Evolutionary conservation across 176 grass and related monocot genomes (phyloP).

Genomic region (Microstegium vimineum): DNA sequence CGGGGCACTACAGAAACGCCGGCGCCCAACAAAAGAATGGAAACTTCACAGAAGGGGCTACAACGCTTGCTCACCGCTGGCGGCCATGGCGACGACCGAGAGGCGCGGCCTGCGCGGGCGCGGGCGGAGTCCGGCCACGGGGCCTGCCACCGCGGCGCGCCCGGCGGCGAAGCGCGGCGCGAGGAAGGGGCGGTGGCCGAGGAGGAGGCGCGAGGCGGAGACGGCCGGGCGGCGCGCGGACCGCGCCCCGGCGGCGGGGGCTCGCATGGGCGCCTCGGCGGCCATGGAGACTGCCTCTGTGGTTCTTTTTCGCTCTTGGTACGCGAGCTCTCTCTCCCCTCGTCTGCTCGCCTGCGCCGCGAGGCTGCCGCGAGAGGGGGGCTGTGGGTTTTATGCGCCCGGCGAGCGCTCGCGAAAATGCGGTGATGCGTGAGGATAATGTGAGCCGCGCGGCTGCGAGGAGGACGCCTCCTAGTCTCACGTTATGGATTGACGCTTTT

Average conservation of each 20-base stretch:
- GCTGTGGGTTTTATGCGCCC: conserved; percentile 13
- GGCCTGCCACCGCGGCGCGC: conserved; percentile 34
- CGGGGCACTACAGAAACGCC: background rate
- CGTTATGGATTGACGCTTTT: conserved; percentile 42
- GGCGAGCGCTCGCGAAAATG: too few species aligned
- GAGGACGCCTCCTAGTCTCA: conserved; percentile 40
- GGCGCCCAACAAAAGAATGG: background rate
- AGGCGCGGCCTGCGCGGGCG: conserved; percentile 39
- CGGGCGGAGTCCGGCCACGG: conserved; percentile 33
- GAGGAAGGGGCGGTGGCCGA: conserved; percentile 56
- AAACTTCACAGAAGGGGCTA: background rate
- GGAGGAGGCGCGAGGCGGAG: conserved; percentile 49
- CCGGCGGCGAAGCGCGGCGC: conserved; percentile 25
- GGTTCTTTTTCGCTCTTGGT: background rate
- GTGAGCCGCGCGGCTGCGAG: conserved; percentile 17
- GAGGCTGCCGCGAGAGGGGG: background rate
- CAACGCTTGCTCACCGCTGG: conserved; percentile 41
- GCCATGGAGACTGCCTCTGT: conserved; percentile 37
- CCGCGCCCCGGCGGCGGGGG: conserved; percentile 29
- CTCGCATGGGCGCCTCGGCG: conserved; percentile 46
- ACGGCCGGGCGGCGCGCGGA: conserved; percentile 19
- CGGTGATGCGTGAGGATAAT: conserved; percentile 31
- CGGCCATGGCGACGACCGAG: conserved; percentile 74
- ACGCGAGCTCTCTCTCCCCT: background rate
- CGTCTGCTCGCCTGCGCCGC: conserved; percentile 25